Percentiles rank a stretch among this genome's conserved stretches.
Evolutionary conservation across 2,329 filamentous ascomycete species (phyloP).

Genomic region (Rhinocladiella mackenziei): DNA sequence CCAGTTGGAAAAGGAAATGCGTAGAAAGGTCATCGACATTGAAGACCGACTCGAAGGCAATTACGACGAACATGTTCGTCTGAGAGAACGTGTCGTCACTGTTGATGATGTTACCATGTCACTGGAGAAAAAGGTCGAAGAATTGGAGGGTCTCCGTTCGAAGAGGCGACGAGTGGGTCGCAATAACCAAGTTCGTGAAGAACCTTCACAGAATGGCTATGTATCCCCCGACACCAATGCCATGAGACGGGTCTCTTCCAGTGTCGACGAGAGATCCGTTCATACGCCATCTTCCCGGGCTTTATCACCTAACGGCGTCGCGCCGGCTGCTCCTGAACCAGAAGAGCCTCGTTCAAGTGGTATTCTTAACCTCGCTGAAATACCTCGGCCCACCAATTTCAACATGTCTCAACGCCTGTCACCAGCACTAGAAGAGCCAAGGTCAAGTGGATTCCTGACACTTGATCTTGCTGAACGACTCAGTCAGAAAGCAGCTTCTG

Average conservation of each 20-base stretch:
- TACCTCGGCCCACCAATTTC: conserved; percentile 10
- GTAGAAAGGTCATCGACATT: conserved; percentile 29
- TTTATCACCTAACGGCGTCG: conserved; percentile 21
- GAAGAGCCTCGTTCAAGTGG: conserved; percentile 29
- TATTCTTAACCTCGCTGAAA: conserved; percentile 26
- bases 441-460: conserved; percentile 29
- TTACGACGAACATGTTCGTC: conserved; percentile 30
- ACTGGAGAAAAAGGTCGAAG: conserved; percentile 25
- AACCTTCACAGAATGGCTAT: conserved; percentile 12
- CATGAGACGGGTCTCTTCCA: conserved; percentile 22
- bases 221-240: conserved; percentile 21
- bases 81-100: conserved; percentile 30
- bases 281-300: conserved; percentile 25
- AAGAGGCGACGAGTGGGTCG: conserved; percentile 24
- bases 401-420: conserved; percentile 16
- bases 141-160: conserved; percentile 24
- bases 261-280: conserved; percentile 22
- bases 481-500: conserved; percentile 11
- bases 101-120: conserved; percentile 31
- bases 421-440: conserved; percentile 24
- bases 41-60: conserved; percentile 31
- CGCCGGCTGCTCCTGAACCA: conserved; percentile 8
- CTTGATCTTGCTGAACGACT: conserved; percentile 24
- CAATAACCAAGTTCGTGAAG: conserved; percentile 9
- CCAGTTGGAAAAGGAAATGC: conserved; percentile 31